These are phyloP conservation scores for Fusarium heterosporum DNA, from an alignment of 2,329 filamentous ascomycete genomes.

Conservation along the genomic window DNA sequence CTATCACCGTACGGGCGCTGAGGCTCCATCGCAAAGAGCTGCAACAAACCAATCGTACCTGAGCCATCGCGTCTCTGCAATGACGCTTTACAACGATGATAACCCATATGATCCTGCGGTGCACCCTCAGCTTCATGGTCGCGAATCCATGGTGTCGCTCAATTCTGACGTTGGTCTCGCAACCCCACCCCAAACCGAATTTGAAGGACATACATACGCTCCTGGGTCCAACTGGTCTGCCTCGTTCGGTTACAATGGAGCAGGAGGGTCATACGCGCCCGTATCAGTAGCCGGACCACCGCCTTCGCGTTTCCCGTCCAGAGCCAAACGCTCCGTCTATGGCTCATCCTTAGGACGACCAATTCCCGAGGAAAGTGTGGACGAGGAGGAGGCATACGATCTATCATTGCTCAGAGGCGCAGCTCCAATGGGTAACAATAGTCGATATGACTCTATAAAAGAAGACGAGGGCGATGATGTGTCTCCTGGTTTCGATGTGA, in stretches of 20 bases:
- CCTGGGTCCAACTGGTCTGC: conserved; percentile 44
- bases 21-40: conserved; percentile 14
- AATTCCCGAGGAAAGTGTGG: conserved; percentile 46
- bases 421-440: conserved; percentile 54
- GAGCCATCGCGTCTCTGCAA: conserved; percentile 50
- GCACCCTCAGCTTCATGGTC: conserved; percentile 48
- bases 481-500: conserved; percentile 59
- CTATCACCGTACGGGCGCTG: conserved; percentile 27
- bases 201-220: conserved; percentile 39
- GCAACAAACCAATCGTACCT: conserved; percentile 39
- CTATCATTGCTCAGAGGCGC: conserved; percentile 58
- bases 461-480: conserved; percentile 48
- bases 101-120: conserved; percentile 45
- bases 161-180: conserved; percentile 47
- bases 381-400: conserved; percentile 58
- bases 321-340: conserved; percentile 45
- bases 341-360: conserved; percentile 42
- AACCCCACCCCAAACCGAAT: conserved; percentile 32
- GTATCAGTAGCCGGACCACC: conserved; percentile 39
- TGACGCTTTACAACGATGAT: conserved; percentile 50
- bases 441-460: conserved; percentile 49
- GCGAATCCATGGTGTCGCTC: conserved; percentile 57
- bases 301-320: conserved; percentile 42
- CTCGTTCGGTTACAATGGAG: conserved; percentile 47
- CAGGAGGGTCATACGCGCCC: conserved; percentile 47